Evolutionary conservation across 768 basidiomycete genomes (phyloP).

Genomic region (Leccinum incarnatum): DNA sequence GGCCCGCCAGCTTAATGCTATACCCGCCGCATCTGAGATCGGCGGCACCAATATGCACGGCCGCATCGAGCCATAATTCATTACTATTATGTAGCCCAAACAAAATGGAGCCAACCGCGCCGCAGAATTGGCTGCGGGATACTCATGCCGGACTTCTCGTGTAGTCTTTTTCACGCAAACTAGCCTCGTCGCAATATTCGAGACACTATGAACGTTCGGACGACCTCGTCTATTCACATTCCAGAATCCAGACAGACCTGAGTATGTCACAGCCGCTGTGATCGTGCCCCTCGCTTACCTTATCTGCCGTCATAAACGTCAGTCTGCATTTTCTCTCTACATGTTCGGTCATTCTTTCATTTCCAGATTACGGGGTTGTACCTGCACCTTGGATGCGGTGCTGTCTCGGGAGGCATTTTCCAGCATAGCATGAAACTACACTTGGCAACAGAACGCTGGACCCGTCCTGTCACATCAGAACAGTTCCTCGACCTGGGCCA

Average conservation of each 20-base stretch:
- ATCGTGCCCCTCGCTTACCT: neutral
- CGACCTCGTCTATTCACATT: neutral
- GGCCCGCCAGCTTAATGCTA: neutral
- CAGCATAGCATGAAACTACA: neutral
- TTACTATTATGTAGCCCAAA: neutral
- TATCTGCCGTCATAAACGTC: neutral
- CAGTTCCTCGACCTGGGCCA: neutral
- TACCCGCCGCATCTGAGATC: neutral
- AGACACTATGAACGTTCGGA: neutral
- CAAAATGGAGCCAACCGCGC: neutral
- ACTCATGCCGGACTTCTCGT: neutral
- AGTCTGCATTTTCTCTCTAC: neutral
- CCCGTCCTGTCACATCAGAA: neutral
- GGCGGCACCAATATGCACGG: neutral
- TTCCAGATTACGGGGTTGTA: neutral
- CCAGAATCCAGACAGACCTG: neutral
- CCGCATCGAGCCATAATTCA: neutral
- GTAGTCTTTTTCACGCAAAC: neutral
- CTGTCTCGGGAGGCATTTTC: neutral
- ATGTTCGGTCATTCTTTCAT: too few relatives aligned
- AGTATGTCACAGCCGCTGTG: neutral
- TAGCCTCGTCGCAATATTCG: neutral
- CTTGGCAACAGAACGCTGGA: neutral
- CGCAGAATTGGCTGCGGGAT: neutral
- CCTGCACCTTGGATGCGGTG: neutral